phyloP scores from a whole-genome alignment of 2,329 filamentous ascomycete species.

The Claviceps capensis region DNA sequence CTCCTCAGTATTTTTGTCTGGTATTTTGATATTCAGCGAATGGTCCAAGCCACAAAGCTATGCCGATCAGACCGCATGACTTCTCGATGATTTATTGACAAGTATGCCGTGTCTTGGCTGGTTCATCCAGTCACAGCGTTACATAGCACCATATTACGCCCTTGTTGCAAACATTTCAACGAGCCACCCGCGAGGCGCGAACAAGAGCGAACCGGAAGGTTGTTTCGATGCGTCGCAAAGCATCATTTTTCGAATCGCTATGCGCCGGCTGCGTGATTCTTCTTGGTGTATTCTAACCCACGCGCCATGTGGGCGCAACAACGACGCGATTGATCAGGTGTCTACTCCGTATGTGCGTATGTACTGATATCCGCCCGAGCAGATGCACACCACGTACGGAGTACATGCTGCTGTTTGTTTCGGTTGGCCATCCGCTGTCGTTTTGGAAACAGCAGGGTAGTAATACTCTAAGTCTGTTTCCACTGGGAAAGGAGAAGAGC shows the following conservation, averaged over 20 bases:
- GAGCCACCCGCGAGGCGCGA: neutral
- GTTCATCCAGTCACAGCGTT: neutral
- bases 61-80: neutral
- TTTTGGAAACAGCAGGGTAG: neutral
- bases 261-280: slow-evolving; percentile 3
- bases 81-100: neutral
- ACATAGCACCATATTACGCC: neutral
- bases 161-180: neutral
- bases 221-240: neutral
- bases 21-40: no score
- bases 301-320: neutral
- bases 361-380: no score
- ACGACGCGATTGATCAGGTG: neutral
- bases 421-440: neutral
- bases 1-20: no score
- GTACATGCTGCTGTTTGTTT: neutral
- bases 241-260: neutral
- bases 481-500: neutral
- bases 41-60: neutral
- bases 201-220: neutral
- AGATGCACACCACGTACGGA: neutral
- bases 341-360: neutral
- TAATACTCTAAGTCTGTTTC: neutral
- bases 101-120: neutral
- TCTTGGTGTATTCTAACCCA: neutral